Evolutionary conservation across 306 rosid genomes (phyloP), one percentile per base, ranked within the genome.

Genomic region (Cucumis melo): DNA sequence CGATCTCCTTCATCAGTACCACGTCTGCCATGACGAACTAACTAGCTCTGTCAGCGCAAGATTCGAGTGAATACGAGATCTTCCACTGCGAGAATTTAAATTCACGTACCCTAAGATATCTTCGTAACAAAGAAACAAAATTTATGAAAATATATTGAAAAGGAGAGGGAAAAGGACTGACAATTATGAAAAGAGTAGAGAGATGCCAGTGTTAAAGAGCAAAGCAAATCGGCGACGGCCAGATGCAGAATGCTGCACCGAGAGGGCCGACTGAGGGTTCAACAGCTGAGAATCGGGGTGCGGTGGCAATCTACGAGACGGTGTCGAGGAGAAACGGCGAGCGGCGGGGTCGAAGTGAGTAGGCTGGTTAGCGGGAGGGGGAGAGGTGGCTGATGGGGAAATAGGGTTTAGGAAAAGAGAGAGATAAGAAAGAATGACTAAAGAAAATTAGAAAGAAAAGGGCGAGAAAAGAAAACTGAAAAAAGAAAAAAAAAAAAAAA

Each of bases 1-100:
- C 97, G 16, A 89, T 81, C 5, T 89, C 98, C 3, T 82, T 81
- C 92, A 86, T 83, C 34, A 82, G 7, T 86, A 83, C 74, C 29
- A 90, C 87, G 44, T 89, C 96, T 86, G 87, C 94, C 98, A 93
- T 86, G 81, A 42, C 16, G 55, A 65, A 36, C 51, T 38, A 60
- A 60, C 73, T 38, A 60, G 16, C 73, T 65, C 23, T 16, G 44
- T 60, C 42, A 2, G 68, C 20, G 66, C n/a, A 27, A 59, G 38
- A 27, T 17, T 10, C 8, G 48, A 42, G 13, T 42, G 13, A 42
- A 11, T 10, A 8, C 13, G 2, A 23, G 34, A 15, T 58, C 27
- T 60, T 27, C 48, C 66, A 27, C 66, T 60, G 66, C 38, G 14
- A 60, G 19, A 27, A 51, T 51, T 51, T 42, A 42, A 42, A 9